Percentiles rank a stretch among this genome's conserved stretches.
Conservation (phyloP, 2,329 filamentous ascomycete genomes). For the Hypocreales sp. region DNA sequence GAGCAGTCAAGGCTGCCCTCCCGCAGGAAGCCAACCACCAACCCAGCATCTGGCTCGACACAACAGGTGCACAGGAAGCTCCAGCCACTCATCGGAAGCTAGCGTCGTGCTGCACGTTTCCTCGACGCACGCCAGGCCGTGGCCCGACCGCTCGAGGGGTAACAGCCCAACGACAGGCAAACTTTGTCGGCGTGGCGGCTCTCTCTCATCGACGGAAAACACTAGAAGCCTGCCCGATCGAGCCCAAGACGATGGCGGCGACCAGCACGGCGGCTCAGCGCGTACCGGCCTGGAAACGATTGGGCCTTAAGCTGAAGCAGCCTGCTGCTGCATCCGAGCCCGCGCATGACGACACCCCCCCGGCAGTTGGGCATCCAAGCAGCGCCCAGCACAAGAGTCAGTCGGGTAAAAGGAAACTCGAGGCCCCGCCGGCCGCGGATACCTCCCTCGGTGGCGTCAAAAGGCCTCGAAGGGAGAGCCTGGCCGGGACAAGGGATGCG, state of each 20-base stretch:
- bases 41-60: too few species aligned
- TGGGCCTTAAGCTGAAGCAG: conserved; percentile 46
- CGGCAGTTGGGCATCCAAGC: conserved; percentile 21
- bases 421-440: conserved; percentile 15
- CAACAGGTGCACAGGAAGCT: too few species aligned
- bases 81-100: too few species aligned
- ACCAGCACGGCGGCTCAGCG: too few species aligned
- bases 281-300: conserved; percentile 44
- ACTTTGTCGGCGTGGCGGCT: conserved; percentile 1
- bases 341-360: conserved; percentile 12
- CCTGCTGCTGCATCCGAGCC: conserved; percentile 15
- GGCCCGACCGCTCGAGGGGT: too few species aligned
- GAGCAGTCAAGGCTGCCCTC: too few species aligned
- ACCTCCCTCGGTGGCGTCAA: conserved; percentile 14
- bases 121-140: too few species aligned
- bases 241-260: too few species aligned
- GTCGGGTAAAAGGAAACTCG: conserved; percentile 23
- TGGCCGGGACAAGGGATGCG: conserved; percentile 10
- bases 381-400: conserved; percentile 15
- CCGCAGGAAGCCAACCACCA: too few species aligned
- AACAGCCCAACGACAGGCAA: not conserved
- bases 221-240: conserved; percentile 6
- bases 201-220: conserved; percentile 2
- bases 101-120: too few species aligned
- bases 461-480: conserved; percentile 17